Conservation (phyloP, 768 basidiomycete species). For the Lentinula aciculospora region DNA sequence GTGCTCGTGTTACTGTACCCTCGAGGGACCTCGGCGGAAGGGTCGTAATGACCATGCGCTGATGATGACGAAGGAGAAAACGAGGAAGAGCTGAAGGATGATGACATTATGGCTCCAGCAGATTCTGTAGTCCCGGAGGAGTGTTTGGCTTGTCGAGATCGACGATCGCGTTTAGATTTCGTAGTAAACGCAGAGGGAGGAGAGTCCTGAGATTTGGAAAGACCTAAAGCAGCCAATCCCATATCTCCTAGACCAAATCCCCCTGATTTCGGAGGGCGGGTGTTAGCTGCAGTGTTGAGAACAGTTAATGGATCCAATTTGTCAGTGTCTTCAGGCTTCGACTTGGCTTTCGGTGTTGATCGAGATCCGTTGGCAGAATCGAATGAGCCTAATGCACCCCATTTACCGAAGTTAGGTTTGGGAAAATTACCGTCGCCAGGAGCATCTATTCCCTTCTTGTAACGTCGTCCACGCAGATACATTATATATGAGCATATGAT, state of each 20-base stretch:
- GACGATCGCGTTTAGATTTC: background rate
- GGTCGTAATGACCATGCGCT: background rate
- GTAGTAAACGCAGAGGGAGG: background rate
- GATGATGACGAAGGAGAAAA: constrained; percentile 4
- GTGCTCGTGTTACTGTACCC: background rate
- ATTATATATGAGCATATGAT: background rate
- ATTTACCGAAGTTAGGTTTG: constrained; percentile 2
- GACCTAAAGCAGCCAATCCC: constrained; percentile 4
- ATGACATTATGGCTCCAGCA: background rate
- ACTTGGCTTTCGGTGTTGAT: background rate
- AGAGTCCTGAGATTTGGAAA: background rate
- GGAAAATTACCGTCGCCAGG: background rate
- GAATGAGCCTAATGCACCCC: constrained; percentile 6
- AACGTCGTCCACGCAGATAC: background rate
- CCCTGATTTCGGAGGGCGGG: background rate
- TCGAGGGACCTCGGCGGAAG: background rate
- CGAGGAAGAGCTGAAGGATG: background rate
- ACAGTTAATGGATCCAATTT: background rate
- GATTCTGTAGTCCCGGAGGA: background rate
- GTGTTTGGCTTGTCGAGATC: background rate
- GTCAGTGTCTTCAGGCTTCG: background rate
- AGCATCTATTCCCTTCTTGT: background rate
- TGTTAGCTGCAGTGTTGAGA: constrained; percentile 1
- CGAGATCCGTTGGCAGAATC: background rate
- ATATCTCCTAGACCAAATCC: constrained; percentile 3